Conservation (phyloP, 345 rosid species). For the Melaleuca alternifolia region DNA sequence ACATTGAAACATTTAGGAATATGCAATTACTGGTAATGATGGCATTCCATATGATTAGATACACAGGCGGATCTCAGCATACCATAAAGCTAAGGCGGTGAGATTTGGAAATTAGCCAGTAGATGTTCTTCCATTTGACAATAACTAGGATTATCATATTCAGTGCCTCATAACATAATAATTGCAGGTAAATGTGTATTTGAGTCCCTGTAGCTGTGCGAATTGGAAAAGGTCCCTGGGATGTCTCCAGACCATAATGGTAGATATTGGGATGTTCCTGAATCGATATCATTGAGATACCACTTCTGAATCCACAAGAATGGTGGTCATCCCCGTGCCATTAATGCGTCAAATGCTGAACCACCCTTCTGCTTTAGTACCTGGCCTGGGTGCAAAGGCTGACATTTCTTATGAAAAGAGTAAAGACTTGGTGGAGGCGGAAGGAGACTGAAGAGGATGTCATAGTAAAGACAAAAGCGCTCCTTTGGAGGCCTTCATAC, state of each 20-base stretch:
- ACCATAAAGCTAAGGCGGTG: not conserved
- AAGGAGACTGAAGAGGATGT: conserved; percentile 25
- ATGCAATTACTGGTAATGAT: not conserved
- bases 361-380: conserved; percentile 54
- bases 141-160: not conserved
- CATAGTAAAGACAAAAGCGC: conserved; percentile 33
- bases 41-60: not conserved
- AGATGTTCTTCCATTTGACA: not conserved
- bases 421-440: conserved; percentile 60
- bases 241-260: conserved; percentile 60
- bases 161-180: not conserved
- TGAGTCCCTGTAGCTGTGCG: not conserved
- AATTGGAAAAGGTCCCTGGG: conserved; percentile 26
- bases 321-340: conserved; percentile 46
- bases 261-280: conserved; percentile 84
- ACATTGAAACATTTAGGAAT: not conserved
- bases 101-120: not conserved
- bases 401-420: conserved; percentile 65
- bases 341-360: conserved; percentile 21
- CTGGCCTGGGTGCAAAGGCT: conserved; percentile 74
- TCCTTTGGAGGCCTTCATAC: conserved; percentile 24
- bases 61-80: not conserved
- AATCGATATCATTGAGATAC: conserved; percentile 61
- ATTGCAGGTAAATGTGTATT: not conserved
- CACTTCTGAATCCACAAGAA: conserved; percentile 61